phyloP scores from a whole-genome alignment of 2,329 filamentous ascomycete species.

The Sphaerulina vaccinii region DNA sequence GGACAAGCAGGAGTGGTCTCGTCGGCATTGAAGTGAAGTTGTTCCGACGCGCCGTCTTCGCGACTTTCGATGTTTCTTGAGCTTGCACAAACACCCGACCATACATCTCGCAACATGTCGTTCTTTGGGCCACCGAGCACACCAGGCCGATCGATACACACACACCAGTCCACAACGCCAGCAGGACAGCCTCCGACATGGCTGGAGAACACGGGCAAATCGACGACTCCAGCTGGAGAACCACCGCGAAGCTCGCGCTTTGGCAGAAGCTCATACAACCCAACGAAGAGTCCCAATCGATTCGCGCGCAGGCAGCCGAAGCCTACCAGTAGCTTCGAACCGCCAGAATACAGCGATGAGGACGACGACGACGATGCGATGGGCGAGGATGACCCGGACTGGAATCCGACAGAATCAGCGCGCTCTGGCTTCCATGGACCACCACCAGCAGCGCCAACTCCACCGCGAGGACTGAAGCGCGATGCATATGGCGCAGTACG shows the following conservation, averaged over 20 bases:
- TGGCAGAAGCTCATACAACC: constrained; percentile 35
- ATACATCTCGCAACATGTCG: constrained; percentile 15
- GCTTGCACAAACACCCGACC: background rate
- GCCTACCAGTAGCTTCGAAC: constrained; percentile 37
- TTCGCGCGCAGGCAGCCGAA: constrained; percentile 30
- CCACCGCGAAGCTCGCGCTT: constrained; percentile 37
- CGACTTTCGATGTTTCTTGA: constrained; percentile 2
- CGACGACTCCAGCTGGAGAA: constrained; percentile 38
- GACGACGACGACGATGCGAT: constrained; percentile 37
- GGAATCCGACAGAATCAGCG: constrained; percentile 15
- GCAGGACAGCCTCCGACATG: constrained; percentile 37
- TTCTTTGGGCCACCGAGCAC: constrained; percentile 29
- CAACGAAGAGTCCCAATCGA: constrained; percentile 27
- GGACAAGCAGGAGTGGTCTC: background rate
- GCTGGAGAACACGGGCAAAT: constrained; percentile 29
- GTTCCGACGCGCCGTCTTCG: constrained; percentile 6
- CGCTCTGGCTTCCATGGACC: constrained; percentile 1
- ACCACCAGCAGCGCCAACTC: constrained; percentile 18
- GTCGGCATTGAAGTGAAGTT: constrained; percentile 1
- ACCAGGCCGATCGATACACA: constrained; percentile 28
- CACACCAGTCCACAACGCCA: constrained; percentile 40
- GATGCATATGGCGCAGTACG: constrained; percentile 42
- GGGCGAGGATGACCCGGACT: constrained; percentile 39
- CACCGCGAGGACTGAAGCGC: constrained; percentile 38
- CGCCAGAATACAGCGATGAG: constrained; percentile 37